Conservation (phyloP, 2,329 filamentous ascomycete species). For the Xylaria digitata region DNA sequence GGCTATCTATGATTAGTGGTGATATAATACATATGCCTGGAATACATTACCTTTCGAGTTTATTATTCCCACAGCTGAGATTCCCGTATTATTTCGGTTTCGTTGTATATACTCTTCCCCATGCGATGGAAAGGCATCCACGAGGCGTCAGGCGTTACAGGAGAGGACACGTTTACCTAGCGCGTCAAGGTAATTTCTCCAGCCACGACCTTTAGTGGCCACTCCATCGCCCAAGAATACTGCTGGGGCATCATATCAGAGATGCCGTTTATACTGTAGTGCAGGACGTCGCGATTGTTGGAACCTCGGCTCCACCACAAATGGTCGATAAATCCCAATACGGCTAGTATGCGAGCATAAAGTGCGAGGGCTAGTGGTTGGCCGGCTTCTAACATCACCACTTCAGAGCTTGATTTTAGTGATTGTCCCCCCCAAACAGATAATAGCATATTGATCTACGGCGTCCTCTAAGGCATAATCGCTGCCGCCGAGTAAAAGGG, state of each 20-base stretch:
- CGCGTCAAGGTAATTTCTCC: conserved; percentile 20
- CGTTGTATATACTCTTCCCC: neutral
- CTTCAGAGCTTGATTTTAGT: conserved; percentile 27
- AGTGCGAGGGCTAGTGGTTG: conserved; percentile 33
- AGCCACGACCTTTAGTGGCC: conserved; percentile 25
- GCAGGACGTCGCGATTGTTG: conserved; percentile 26
- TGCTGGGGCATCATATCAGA: conserved; percentile 25
- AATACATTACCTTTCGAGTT: conserved; percentile 16
- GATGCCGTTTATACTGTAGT: conserved; percentile 30
- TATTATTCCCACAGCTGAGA: neutral
- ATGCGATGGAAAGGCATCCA: neutral
- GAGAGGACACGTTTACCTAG: neutral
- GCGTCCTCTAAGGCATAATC: conserved; percentile 1
- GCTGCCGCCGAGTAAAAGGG: neutral
- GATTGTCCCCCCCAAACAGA: neutral
- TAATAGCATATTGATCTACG: neutral
- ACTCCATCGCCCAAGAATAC: conserved; percentile 30
- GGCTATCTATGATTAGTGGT: conserved; percentile 7
- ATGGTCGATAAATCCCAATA: conserved; percentile 35
- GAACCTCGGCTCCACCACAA: conserved; percentile 33
- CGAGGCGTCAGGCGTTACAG: neutral
- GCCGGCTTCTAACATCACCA: conserved; percentile 26
- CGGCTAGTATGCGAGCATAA: conserved; percentile 29
- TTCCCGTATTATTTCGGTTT: neutral
- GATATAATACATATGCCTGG: conserved; percentile 1